Conservation (phyloP, 2,329 filamentous ascomycete species). For the Fusarium miscanthi region DNA sequence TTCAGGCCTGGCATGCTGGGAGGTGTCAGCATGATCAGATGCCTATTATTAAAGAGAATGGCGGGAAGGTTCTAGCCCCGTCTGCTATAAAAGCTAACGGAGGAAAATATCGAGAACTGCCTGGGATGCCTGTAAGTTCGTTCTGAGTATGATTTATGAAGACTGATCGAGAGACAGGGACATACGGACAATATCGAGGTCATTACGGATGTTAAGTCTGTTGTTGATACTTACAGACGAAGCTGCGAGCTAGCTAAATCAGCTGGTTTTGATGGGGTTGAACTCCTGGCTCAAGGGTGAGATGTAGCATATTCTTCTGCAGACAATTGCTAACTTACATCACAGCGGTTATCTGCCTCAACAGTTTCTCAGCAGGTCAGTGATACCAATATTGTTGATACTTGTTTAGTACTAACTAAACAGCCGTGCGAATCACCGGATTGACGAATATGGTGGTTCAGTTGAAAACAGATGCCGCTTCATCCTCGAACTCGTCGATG, state of each 20-base stretch:
- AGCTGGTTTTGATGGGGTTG: constrained; percentile 5
- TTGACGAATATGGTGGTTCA: background rate
- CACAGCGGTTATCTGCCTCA: background rate
- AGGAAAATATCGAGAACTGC: constrained; percentile 8
- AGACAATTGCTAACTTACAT: background rate
- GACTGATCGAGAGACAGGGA: background rate
- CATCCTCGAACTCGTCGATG: background rate
- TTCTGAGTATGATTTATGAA: fast-evolving
- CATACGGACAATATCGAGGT: constrained; percentile 1
- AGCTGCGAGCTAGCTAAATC: background rate
- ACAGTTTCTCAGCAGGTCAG: constrained; percentile 4
- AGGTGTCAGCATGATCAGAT: constrained; percentile 14
- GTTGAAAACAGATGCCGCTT: constrained; percentile 16
- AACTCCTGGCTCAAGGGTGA: constrained; percentile 11
- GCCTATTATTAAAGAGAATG: background rate
- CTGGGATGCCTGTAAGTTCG: background rate
- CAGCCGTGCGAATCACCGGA: constrained; percentile 1
- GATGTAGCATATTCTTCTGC: background rate
- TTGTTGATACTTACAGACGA: background rate
- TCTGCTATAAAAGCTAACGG: background rate
- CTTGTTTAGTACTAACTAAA: fast-evolving
- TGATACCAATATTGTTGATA: fast-evolving
- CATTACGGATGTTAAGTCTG: background rate
- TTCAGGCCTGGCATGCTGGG: constrained; percentile 21
- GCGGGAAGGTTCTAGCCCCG: background rate